These are phyloP conservation scores for Rosa chinensis DNA, from an alignment of 306 rosid genomes.

Conservation along the genomic window DNA sequence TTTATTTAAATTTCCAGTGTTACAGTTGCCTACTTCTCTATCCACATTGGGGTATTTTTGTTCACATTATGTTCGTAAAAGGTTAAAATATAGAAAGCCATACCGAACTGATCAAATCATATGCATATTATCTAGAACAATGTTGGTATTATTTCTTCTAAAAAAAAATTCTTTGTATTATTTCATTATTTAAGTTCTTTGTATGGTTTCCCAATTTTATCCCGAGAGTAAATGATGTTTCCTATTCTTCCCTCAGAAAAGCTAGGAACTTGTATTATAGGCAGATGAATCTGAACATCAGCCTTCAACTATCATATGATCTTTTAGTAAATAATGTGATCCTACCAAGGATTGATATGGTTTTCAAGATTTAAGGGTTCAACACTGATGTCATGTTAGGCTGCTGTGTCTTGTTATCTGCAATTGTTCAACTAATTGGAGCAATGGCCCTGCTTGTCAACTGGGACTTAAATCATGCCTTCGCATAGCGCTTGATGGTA, in stretches of 20 bases:
- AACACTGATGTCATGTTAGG: background rate
- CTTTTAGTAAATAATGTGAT: background rate
- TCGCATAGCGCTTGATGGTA: constrained; percentile 14
- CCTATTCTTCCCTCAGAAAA: background rate
- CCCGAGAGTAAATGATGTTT: background rate
- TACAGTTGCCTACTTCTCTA: background rate
- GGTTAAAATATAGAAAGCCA: background rate
- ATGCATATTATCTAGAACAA: background rate
- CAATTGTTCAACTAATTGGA: background rate
- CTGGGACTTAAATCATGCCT: background rate
- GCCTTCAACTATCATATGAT: background rate
- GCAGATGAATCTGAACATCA: background rate
- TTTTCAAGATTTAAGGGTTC: background rate
- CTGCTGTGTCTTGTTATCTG: background rate
- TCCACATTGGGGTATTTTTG: background rate
- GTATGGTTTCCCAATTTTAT: background rate
- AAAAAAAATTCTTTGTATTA: background rate
- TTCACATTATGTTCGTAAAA: background rate
- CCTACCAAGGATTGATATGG: background rate
- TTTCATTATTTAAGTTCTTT: background rate
- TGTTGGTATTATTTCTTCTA: background rate
- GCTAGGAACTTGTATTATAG: background rate
- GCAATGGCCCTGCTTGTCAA: background rate
- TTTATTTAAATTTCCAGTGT: background rate
- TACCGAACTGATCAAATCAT: background rate